Evolutionary conservation across 768 basidiomycete species (phyloP), one percentile per base, ranked within the genome.

Genomic region (Nevesoporus exiguus): DNA sequence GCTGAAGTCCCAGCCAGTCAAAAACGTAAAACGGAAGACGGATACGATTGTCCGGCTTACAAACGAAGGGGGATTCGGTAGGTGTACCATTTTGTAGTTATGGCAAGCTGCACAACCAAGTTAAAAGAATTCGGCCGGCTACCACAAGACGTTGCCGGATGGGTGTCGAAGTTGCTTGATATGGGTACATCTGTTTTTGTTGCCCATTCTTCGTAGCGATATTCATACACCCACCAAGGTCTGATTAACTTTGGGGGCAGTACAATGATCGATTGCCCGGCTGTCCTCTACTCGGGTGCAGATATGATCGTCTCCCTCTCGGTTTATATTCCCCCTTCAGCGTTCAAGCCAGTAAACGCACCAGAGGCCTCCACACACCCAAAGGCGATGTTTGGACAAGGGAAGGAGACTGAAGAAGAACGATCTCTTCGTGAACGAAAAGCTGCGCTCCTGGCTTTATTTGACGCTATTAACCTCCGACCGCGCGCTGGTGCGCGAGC

Each of bases 401-500:
- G 89, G 3, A 76, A 83, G 48, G 93, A 96, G 66, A 94, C 91
- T 0, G 74, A 76, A 5, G 83, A 85, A 55, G 93, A 97, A 71
- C 84, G 83, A 59, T 73, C 73, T n/a, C 77, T 97, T 47, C 78
- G 92, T 39, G 86, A 88, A 68, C 78, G 94, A 34, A 97, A 96
- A 67, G 73, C 76, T 36, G 82, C 93, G 0, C 75, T 96, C 33
- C 71, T 86, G 3, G 74, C 78, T 49, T 71, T 98, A 29, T 95
- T 98, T 63, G 80, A 89, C 49, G 76, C 79, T 29, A 74, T 93
- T 47, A 82, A 80, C 44, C 73, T 97, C 51, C 84, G 81, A 47
- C 90, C 93, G 7, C 72, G 77, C 63, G 68, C 76, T 60, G 75
- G 79, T 58, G 75, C 74, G 19, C 70, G 72, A 53, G 59, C 73